Percentiles rank a stretch among this genome's conserved stretches.
These are phyloP conservation scores for Leptographium radiaticola DNA, from an alignment of 2,329 filamentous ascomycete species.

Conservation along the genomic window DNA sequence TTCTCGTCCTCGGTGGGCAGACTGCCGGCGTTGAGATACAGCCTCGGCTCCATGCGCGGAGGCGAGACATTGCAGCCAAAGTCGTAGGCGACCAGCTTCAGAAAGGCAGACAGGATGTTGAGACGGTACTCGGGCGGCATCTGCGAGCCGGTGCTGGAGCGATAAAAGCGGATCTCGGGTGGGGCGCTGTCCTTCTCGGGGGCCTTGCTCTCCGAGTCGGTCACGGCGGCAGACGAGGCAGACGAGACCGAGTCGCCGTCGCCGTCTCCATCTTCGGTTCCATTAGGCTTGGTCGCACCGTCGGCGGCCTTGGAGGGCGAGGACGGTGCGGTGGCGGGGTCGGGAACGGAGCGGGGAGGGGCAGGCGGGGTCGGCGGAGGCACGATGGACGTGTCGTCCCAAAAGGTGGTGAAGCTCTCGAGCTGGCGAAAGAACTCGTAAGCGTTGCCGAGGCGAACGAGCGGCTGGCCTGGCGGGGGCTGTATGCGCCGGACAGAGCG, in stretches of 20 bases:
- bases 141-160: constrained; percentile 35
- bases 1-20: background rate
- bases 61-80: constrained; percentile 49
- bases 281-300: background rate
- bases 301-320: background rate
- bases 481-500: constrained; percentile 47
- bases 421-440: constrained; percentile 55
- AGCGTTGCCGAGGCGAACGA: constrained; percentile 45
- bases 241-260: constrained; percentile 10
- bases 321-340: background rate
- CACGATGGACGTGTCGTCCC: constrained; percentile 42
- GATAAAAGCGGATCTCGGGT: constrained; percentile 20
- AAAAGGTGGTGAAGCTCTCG: constrained; percentile 44
- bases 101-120: constrained; percentile 42
- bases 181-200: constrained; percentile 4
- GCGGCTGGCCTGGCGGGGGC: constrained; percentile 35
- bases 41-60: constrained; percentile 43
- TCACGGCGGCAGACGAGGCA: constrained; percentile 5
- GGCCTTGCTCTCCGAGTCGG: constrained; percentile 8
- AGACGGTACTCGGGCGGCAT: constrained; percentile 48
- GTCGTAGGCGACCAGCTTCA: constrained; percentile 53
- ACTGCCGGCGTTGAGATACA: constrained; percentile 30
- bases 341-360: constrained; percentile 26
- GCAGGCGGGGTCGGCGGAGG: constrained; percentile 13
- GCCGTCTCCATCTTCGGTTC: constrained; percentile 7